Base-by-base conservation (phyloP, 1,284 basidiomycete species). In the Phenoliferia sp. region DNA sequence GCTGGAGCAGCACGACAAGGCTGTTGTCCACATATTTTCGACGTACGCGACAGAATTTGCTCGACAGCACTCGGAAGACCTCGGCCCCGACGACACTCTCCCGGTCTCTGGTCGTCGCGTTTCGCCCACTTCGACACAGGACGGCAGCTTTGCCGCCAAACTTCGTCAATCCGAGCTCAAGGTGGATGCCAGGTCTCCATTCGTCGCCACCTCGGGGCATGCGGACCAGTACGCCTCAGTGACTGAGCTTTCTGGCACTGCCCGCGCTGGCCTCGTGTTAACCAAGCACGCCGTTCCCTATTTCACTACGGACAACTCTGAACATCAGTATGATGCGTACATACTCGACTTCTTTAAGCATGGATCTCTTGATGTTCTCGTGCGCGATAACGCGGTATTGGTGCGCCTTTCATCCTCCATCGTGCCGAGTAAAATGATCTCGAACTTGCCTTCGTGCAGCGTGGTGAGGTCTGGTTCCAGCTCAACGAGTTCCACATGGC, bases 291-390 rank as follows among this genome's bases (percentile, higher is more conserved):
- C 83, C 0, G 84, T 87, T 26, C 87, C 87, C 3, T 84, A 85
- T 2, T 75, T 88, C 72, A 77, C 56, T 79, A 52, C 48, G 22
- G 48, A 52, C 22, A 26, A 52, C 48, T 19, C 48, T 9, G 48
- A 52, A 26, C 48, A 52, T 26, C 48, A 52, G 48, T 26, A n/a
- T 26, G 48, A 52, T 52, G 48, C 86, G 0, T 87, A 87, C 73
- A 77, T 88, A 5, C 79, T 84, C 63, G 88, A 89, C 74, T 89
- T 88, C 77, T 88, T 83, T 75, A 82, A 75, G 0, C 87, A 89
- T 68, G 87, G 87, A 0, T 85, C 87, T 72, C 79, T 81, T 9
- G 72, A 78, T 0, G 79, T 84, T 0, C 76, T 88, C 60, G 62
- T 67, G 54, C 66, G 68, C 55, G 64, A 67, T 62, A 57, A 67